Evolutionary conservation across 2,329 filamentous ascomycete genomes (phyloP).

Genomic region (Microascus cirrosus): DNA sequence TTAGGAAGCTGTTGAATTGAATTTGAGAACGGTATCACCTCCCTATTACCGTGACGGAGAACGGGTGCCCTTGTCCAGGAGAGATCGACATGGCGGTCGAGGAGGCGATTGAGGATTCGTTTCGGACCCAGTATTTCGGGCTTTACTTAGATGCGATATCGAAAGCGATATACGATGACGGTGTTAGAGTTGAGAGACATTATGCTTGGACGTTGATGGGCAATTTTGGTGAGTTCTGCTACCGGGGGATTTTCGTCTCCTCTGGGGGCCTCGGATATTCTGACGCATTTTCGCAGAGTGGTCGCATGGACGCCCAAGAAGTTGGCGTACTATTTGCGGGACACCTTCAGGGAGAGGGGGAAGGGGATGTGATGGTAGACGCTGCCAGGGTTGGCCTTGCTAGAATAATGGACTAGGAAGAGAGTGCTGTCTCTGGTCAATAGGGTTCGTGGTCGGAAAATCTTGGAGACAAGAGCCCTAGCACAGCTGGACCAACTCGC

Average conservation of each 20-base stretch:
- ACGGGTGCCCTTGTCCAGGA: slow-evolving; percentile 14
- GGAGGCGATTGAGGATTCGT: slow-evolving; percentile 5
- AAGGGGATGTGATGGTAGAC: not conserved
- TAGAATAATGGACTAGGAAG: no score
- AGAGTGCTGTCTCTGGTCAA: no score
- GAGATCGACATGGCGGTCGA: slow-evolving; percentile 11
- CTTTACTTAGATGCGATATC: slow-evolving; percentile 14
- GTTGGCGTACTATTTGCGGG: slow-evolving; percentile 17
- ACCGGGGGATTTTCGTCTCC: no score
- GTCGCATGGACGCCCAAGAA: slow-evolving; percentile 26
- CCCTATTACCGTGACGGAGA: slow-evolving; percentile 10
- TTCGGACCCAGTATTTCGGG: slow-evolving; percentile 12
- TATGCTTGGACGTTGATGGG: slow-evolving; percentile 23
- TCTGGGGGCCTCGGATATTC: no score
- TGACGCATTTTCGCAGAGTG: slow-evolving; percentile 12
- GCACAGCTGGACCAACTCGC: no score
- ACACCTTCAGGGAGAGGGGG: slow-evolving; percentile 11
- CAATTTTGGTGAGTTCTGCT: slow-evolving; percentile 21
- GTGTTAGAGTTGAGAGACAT: slow-evolving; percentile 18
- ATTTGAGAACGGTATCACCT: slow-evolving; percentile 10
- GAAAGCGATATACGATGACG: slow-evolving; percentile 13
- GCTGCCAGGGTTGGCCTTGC: no score
- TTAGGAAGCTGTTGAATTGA: slow-evolving; percentile 13
- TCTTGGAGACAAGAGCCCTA: no score
- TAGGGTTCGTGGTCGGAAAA: no score